phyloP scores from a whole-genome alignment of 306 rosid genomes.

The Crataegus laevigata region DNA sequence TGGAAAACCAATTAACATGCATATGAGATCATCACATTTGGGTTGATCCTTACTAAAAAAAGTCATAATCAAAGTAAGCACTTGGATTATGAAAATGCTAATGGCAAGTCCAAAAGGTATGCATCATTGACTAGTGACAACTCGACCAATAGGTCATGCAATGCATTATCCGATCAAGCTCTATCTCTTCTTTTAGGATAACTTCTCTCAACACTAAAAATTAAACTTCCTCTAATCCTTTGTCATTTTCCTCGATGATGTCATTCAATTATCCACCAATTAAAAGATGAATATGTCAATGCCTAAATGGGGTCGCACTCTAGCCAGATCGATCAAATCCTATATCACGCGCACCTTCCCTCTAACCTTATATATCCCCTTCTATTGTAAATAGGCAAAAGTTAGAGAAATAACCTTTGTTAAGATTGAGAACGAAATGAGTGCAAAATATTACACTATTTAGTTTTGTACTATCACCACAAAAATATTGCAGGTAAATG shows the following conservation, averaged over 20 bases:
- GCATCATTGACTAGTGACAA: not conserved
- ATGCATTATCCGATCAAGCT: not conserved
- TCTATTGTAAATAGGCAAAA: too few relatives aligned
- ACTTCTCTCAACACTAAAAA: not conserved
- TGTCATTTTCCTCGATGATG: slow-evolving; percentile 25
- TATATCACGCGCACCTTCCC: not conserved
- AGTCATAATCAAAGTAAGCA: not conserved
- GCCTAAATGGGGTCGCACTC: slow-evolving; percentile 8
- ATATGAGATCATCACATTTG: not conserved
- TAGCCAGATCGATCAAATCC: not conserved
- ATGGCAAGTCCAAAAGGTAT: not conserved
- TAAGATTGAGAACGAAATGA: too few relatives aligned
- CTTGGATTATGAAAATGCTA: not conserved
- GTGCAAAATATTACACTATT: too few relatives aligned
- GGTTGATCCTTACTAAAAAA: not conserved
- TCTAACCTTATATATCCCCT: not conserved
- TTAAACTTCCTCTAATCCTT: not conserved
- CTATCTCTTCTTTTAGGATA: slow-evolving; percentile 5
- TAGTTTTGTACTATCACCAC: too few relatives aligned
- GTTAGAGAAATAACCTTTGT: too few relatives aligned
- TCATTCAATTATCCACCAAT: slow-evolving; percentile 13
- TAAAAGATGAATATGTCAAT: not conserved
- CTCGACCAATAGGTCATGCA: not conserved
- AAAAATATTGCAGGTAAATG: too few relatives aligned
- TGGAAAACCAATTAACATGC: not conserved